phyloP scores from a whole-genome alignment of 2,329 filamentous ascomycete genomes.

The Didymosphaeria variabile region DNA sequence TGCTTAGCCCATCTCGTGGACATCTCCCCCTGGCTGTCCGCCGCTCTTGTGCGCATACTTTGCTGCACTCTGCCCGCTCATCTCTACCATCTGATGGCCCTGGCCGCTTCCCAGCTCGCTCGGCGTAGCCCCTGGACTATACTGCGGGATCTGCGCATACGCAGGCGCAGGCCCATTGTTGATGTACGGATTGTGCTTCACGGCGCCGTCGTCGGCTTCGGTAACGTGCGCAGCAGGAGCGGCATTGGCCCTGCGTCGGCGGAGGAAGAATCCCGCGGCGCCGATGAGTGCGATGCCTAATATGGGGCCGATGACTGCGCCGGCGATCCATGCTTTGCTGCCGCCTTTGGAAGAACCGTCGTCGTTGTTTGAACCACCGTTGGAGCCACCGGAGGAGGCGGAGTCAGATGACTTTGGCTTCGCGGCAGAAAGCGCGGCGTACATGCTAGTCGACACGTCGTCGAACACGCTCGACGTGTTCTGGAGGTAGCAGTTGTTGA shows the following conservation, averaged over 20 bases:
- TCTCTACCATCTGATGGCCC: constrained; percentile 6
- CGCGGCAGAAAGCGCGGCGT: constrained; percentile 27
- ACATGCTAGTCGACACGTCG: constrained; percentile 30
- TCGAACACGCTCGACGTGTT: constrained; percentile 37
- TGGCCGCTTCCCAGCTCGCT: constrained; percentile 6
- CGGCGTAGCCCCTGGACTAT: not conserved
- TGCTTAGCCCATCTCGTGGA: constrained; percentile 3
- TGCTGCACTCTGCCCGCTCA: constrained; percentile 1
- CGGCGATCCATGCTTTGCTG: constrained; percentile 21
- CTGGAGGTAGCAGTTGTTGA: constrained; percentile 45
- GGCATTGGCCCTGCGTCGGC: not conserved
- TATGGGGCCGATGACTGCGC: constrained; percentile 17
- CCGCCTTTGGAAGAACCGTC: not conserved
- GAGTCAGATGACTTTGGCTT: constrained; percentile 12
- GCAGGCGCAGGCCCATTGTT: not conserved
- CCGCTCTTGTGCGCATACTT: constrained; percentile 10
- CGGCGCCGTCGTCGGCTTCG: not conserved
- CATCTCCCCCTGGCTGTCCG: not conserved
- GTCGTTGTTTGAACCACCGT: constrained; percentile 14
- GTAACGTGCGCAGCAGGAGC: not conserved
- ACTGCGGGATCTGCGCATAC: constrained; percentile 10
- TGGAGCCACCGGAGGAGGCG: constrained; percentile 24
- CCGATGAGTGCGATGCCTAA: constrained; percentile 13
- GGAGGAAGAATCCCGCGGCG: constrained; percentile 11
- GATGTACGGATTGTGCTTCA: not conserved